Conservation (phyloP, 352 stramenopile species). For the Phytophthora tentaculata region DNA sequence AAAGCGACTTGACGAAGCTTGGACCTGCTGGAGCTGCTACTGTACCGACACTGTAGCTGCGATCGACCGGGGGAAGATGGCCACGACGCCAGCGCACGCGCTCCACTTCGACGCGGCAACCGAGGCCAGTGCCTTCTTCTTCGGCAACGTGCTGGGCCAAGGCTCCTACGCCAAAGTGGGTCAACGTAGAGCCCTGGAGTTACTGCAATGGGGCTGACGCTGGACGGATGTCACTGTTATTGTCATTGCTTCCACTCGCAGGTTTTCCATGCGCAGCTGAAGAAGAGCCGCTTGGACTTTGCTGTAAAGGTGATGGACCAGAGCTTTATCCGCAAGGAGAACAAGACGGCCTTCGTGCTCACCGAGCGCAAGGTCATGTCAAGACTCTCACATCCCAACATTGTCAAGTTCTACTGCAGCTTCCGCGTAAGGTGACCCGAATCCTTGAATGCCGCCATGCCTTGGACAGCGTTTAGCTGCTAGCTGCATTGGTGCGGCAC, state of each 20-base stretch:
- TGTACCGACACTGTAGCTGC: too few relatives aligned
- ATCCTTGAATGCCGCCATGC: slow-evolving; percentile 1
- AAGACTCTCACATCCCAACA: slow-evolving; percentile 85
- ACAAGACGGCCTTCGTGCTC: slow-evolving; percentile 91
- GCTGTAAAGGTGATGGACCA: slow-evolving; percentile 94
- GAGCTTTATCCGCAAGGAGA: slow-evolving; percentile 90
- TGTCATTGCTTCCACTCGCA: slow-evolving; percentile 22
- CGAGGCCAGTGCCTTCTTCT: slow-evolving; percentile 85
- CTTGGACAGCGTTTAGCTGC: slow-evolving; percentile 11
- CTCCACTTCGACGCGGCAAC: slow-evolving; percentile 71
- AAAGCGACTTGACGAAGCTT: slow-evolving; percentile 23
- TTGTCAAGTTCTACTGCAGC: slow-evolving; percentile 91
- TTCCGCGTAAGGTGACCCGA: slow-evolving; percentile 67
- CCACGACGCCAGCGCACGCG: slow-evolving; percentile 46
- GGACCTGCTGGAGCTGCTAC: slow-evolving; percentile 4
- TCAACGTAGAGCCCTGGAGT: not conserved
- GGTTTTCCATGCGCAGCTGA: slow-evolving; percentile 89
- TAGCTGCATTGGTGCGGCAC: slow-evolving; percentile 10
- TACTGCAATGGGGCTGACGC: slow-evolving; percentile 1
- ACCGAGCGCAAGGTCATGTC: slow-evolving; percentile 92
- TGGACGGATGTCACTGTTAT: slow-evolving; percentile 2
- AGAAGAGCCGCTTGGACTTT: slow-evolving; percentile 82
- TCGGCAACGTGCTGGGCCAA: slow-evolving; percentile 86
- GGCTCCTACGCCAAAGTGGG: slow-evolving; percentile 88
- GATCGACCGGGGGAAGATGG: slow-evolving; percentile 8